Conservation (phyloP, 352 stramenopile species). For the Pilasporangium apinafurcum region DNA sequence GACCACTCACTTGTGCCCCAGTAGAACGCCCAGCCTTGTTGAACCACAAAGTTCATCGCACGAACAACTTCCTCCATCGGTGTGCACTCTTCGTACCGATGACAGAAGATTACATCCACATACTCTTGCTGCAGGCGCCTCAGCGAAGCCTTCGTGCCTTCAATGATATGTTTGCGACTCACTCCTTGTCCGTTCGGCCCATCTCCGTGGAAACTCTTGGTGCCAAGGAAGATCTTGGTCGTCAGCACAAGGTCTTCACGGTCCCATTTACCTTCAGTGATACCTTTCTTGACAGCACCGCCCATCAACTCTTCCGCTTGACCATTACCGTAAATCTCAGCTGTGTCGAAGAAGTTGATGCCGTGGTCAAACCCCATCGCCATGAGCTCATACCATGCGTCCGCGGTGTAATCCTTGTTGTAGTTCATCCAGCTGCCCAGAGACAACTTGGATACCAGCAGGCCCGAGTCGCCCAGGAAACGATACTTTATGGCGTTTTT, state of each 20-base stretch:
- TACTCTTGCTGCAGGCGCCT: neutral
- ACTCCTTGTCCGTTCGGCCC: slow-evolving; percentile 1
- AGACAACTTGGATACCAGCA: slow-evolving; percentile 1
- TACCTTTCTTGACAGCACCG: slow-evolving; percentile 13
- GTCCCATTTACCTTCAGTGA: slow-evolving; percentile 1
- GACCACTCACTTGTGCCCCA: slow-evolving; percentile 54
- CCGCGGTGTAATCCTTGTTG: neutral
- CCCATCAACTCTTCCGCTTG: slow-evolving; percentile 14
- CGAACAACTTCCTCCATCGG: slow-evolving; percentile 34
- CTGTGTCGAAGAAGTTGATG: slow-evolving; percentile 1
- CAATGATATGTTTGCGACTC: slow-evolving; percentile 15
- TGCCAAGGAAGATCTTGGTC: slow-evolving; percentile 1
- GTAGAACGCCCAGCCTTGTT: slow-evolving; percentile 24
- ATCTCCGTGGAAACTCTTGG: neutral
- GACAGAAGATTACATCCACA: neutral
- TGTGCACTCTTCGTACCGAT: neutral
- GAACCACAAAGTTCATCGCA: slow-evolving; percentile 37
- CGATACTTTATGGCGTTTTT: no score
- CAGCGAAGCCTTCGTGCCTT: neutral
- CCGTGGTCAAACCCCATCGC: neutral
- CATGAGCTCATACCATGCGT: neutral
- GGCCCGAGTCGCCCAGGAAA: slow-evolving; percentile 3
- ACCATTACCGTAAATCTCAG: slow-evolving; percentile 16
- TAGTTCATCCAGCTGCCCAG: neutral
- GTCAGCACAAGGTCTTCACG: neutral